A percentile compares a stretch with the other conserved stretches of the same genome.
These are phyloP conservation scores for Globisporangium iwayamae DNA, from an alignment of 352 stramenopile species.

Conservation along the genomic window DNA sequence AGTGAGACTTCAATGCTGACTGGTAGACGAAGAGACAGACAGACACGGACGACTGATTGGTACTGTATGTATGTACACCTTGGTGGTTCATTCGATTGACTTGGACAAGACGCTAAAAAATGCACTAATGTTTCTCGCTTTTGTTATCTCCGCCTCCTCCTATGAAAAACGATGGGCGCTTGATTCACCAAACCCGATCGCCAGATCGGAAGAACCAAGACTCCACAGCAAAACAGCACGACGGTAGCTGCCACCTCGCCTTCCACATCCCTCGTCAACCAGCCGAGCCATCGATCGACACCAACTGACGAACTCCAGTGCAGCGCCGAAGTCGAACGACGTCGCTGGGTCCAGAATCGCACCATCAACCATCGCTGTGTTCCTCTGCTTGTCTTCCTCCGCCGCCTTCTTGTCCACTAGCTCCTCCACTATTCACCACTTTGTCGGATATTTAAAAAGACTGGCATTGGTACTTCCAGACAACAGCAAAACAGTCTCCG, in stretches of 20 bases:
- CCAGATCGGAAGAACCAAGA: neutral
- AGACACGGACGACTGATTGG: neutral
- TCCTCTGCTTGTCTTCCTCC: neutral
- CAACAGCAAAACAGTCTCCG: slow-evolving; percentile 79
- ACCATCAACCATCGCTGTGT: neutral
- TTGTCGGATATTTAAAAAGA: slow-evolving; percentile 78
- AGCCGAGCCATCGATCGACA: slow-evolving; percentile 1
- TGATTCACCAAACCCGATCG: slow-evolving; percentile 1
- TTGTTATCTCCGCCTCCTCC: slow-evolving; percentile 7
- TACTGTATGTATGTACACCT: neutral
- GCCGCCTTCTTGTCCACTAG: neutral
- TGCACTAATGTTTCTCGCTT: slow-evolving; percentile 16
- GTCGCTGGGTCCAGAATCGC: neutral
- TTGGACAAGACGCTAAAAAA: slow-evolving; percentile 10
- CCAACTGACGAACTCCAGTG: neutral
- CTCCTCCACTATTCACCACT: slow-evolving; percentile 15
- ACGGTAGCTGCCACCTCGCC: neutral
- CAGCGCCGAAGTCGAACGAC: neutral
- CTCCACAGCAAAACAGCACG: neutral
- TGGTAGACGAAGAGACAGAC: neutral
- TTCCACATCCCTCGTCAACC: neutral
- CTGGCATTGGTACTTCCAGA: slow-evolving; percentile 88
- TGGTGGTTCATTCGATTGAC: slow-evolving; percentile 6
- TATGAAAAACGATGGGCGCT: slow-evolving; percentile 3
- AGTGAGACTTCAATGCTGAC: neutral